phyloP scores from a whole-genome alignment of 1,284 basidiomycete genomes.

The Ganoderma sinense region DNA sequence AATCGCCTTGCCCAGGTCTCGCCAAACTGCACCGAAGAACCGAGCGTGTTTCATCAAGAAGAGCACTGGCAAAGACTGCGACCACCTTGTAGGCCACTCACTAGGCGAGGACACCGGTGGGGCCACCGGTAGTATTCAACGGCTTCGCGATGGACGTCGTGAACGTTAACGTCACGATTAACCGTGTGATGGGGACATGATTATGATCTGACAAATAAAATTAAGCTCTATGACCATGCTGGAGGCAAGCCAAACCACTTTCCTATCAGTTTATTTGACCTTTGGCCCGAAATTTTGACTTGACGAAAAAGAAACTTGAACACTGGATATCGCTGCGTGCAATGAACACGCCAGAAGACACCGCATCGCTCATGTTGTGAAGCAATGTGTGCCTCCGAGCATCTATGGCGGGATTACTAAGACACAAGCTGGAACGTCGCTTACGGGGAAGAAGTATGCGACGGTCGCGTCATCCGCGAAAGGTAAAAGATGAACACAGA shows the following conservation, averaged over 20 bases:
- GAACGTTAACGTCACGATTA: not conserved
- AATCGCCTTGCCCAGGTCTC: not conserved
- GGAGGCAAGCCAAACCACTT: not conserved
- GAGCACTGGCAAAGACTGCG: not conserved
- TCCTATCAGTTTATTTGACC: not conserved
- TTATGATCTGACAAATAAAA: slow-evolving; percentile 16
- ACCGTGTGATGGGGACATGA: not conserved
- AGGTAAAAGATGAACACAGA: not conserved
- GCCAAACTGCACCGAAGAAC: not conserved
- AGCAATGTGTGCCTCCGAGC: not conserved
- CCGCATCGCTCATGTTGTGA: not conserved
- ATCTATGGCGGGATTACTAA: not conserved
- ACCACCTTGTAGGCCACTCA: not conserved
- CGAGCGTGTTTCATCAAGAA: not conserved
- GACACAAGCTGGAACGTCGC: not conserved
- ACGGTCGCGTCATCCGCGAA: not conserved
- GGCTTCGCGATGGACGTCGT: not conserved
- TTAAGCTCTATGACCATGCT: slow-evolving; percentile 5
- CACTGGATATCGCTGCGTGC: not conserved
- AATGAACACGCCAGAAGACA: not conserved
- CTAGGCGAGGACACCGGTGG: not conserved
- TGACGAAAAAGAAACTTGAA: not conserved
- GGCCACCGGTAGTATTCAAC: not conserved
- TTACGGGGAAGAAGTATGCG: not conserved
- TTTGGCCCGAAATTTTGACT: not conserved